Evolutionary conservation across 495 filamentous ascomycete species (phyloP), one percentile per base, ranked within the genome.

Genomic region (Hypoxylon lienhwacheense): DNA sequence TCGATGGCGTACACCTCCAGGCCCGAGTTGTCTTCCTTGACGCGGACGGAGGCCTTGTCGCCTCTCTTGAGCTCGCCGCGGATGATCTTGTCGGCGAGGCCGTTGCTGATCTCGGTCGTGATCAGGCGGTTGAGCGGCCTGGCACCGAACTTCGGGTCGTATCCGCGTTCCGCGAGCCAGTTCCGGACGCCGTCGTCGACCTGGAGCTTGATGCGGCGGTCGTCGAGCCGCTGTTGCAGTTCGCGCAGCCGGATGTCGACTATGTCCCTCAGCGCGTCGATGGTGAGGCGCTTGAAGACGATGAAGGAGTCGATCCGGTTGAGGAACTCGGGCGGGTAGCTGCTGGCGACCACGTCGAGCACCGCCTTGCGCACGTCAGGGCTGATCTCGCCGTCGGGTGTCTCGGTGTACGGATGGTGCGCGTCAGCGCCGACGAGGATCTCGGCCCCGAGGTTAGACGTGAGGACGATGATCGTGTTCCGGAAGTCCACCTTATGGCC

Each of bases 251-350:
- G 82, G 48, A 97, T 96, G 60, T 97, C 89, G 39, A 97, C 90
- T 44, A 97, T 97, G 61, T 95, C 93, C 5, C 90, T 76, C 19
- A 97, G 81, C 34, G 93, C 90, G 17, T 80, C 76, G 14, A 77
- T 73, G 0, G 87, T 90, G 2, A 97, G 81, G 6, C 91, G 81
- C 65, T 86, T 87, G 80, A 97, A 97, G 64, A 97, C 76, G 69
- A 97, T 96, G 73, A 97, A 96, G 45, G 95, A 91, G 70, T 97
- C 93, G 44, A 97, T 89, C 5, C 93, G 83, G 70, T 98, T 97
- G 44, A 97, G 78, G 76, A 97, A 98, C 66, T 97, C 92, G 8
- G 95, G 93, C 4, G 91, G 80, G 66, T 97, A 96, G 74, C 75
- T 61, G 0, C 72, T 53, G 10, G 85, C 73, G 2, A 98, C 90